These are phyloP conservation scores for Coccinonectria pachysandricola DNA, from an alignment of 2,329 filamentous ascomycete species.

Conservation along the genomic window DNA sequence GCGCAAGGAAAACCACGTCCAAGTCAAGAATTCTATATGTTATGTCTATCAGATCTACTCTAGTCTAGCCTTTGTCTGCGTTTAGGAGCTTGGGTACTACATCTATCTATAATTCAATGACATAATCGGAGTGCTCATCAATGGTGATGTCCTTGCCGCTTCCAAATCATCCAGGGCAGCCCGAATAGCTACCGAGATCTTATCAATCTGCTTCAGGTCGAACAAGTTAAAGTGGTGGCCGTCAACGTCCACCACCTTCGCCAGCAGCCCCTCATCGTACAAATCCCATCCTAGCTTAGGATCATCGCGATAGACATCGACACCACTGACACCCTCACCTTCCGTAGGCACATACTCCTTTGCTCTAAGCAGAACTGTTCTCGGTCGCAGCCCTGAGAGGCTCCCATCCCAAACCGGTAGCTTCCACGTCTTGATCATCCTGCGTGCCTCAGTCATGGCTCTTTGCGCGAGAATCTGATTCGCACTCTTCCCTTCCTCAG, in stretches of 20 bases:
- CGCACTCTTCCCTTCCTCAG: slow-evolving; percentile 22
- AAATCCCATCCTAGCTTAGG: slow-evolving; percentile 37
- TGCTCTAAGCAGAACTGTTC: slow-evolving; percentile 36
- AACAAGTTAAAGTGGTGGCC: slow-evolving; percentile 44
- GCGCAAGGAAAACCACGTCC: no score
- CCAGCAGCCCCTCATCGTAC: slow-evolving; percentile 35
- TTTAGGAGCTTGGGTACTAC: no score
- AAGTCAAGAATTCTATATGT: no score
- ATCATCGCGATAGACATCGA: slow-evolving; percentile 36
- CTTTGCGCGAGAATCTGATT: slow-evolving; percentile 25
- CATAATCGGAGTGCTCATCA: no score
- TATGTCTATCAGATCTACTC: no score
- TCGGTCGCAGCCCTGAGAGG: slow-evolving; percentile 23
- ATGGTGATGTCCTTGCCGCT: no score
- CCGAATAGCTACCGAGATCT: slow-evolving; percentile 18
- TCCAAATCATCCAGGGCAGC: slow-evolving; percentile 12
- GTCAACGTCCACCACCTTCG: slow-evolving; percentile 35
- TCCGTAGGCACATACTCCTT: slow-evolving; percentile 27
- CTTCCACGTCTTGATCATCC: slow-evolving; percentile 31
- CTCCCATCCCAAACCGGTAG: slow-evolving; percentile 28
- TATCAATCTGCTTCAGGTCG: slow-evolving; percentile 17
- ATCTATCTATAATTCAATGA: no score
- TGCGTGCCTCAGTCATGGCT: slow-evolving; percentile 32
- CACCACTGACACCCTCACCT: slow-evolving; percentile 17
- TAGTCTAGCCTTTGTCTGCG: no score